Evolutionary conservation across 2,329 filamentous ascomycete species (phyloP).

Genomic region (Xylaria arbuscula): DNA sequence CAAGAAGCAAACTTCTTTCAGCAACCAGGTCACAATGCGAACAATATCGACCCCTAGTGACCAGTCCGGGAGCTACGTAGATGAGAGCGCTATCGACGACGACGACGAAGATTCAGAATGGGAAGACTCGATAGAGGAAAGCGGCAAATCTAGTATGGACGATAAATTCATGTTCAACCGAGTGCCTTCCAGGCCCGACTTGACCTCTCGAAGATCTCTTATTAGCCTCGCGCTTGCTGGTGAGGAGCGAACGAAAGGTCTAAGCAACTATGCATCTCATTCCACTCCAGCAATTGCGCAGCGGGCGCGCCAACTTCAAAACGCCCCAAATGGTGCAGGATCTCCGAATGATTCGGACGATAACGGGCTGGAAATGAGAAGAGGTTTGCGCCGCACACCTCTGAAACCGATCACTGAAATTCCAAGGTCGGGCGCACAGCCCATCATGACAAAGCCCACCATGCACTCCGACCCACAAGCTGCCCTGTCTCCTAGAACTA

Average conservation of each 20-base stretch:
- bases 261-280: constrained; percentile 76
- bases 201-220: constrained; percentile 86
- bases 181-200: constrained; percentile 86
- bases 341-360: constrained; percentile 71
- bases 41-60: constrained; percentile 71
- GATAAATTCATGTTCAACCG: constrained; percentile 86
- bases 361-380: constrained; percentile 72
- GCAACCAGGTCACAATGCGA: constrained; percentile 76
- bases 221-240: constrained; percentile 87
- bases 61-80: constrained; percentile 72
- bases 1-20: constrained; percentile 87
- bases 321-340: constrained; percentile 57
- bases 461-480: constrained; percentile 71
- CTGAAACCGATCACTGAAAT: constrained; percentile 70
- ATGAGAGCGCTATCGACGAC: constrained; percentile 84
- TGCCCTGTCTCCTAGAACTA: constrained; percentile 89
- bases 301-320: constrained; percentile 65
- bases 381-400: constrained; percentile 61
- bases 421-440: constrained; percentile 75
- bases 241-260: constrained; percentile 74
- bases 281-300: constrained; percentile 76
- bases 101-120: constrained; percentile 72
- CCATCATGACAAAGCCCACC: constrained; percentile 79
- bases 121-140: constrained; percentile 80
- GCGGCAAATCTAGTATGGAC: constrained; percentile 83